Percentiles rank a stretch among this genome's conserved stretches.
Evolutionary conservation across 1,284 basidiomycete genomes (phyloP).

Genomic region (Spongispora temasekensis): DNA sequence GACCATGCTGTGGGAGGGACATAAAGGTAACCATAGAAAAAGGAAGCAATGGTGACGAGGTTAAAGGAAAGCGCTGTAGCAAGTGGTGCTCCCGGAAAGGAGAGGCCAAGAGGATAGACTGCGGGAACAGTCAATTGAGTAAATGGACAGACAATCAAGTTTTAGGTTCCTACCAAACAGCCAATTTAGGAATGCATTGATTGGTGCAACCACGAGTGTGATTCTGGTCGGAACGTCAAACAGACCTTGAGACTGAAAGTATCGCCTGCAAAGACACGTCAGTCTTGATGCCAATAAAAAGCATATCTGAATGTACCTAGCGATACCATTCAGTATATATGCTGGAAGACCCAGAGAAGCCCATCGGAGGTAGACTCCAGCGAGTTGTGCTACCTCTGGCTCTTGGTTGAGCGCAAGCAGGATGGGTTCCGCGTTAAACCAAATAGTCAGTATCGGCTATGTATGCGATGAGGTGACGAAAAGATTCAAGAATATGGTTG

Average conservation of each 20-base stretch:
- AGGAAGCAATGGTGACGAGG: constrained; percentile 69
- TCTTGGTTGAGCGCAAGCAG: constrained; percentile 86
- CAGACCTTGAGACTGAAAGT: constrained; percentile 88
- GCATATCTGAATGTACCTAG: constrained; percentile 45
- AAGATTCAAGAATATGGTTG: neutral
- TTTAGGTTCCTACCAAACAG: constrained; percentile 60
- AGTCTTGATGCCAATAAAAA: constrained; percentile 1
- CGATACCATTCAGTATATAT: constrained; percentile 77
- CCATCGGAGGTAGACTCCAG: constrained; percentile 77
- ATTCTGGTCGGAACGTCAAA: constrained; percentile 89
- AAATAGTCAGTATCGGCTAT: constrained; percentile 73
- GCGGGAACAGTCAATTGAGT: constrained; percentile 40
- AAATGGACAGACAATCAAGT: constrained; percentile 1
- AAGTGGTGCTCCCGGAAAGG: constrained; percentile 92
- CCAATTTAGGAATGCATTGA: constrained; percentile 87
- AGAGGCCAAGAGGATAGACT: constrained; percentile 80
- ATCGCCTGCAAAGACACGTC: constrained; percentile 53
- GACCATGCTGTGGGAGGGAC: constrained; percentile 76
- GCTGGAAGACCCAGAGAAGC: constrained; percentile 86
- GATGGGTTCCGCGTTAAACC: constrained; percentile 83
- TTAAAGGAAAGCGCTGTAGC: constrained; percentile 91
- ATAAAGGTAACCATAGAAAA: constrained; percentile 74
- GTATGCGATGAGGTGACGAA: neutral
- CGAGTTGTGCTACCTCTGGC: constrained; percentile 80
- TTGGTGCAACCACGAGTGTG: constrained; percentile 81